Evolutionary conservation across 1,284 basidiomycete genomes (phyloP).

Genomic region (Ceratobasidium sp.): DNA sequence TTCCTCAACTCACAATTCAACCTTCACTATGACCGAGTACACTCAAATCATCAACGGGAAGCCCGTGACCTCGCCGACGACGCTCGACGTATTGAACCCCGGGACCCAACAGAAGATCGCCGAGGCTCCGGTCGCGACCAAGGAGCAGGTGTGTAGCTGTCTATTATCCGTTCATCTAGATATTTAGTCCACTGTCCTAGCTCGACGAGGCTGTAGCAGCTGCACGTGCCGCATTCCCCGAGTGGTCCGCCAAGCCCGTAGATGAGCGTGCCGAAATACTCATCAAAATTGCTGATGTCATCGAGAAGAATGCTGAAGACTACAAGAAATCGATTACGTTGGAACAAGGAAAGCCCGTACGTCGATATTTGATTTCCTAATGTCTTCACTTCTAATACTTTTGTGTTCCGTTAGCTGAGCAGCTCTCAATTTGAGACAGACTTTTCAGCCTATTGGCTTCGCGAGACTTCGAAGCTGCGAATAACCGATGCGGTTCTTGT

Average conservation of each 20-base stretch:
- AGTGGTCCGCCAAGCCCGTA: slow-evolving; percentile 21
- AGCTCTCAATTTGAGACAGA: background rate
- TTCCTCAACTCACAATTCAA: background rate
- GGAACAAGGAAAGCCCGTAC: slow-evolving; percentile 29
- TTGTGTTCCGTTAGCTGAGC: background rate
- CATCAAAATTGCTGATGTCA: slow-evolving; percentile 13
- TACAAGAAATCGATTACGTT: slow-evolving; percentile 15
- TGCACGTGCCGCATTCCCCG: slow-evolving; percentile 30
- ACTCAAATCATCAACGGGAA: slow-evolving; percentile 40
- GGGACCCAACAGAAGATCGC: slow-evolving; percentile 33
- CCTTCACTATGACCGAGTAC: slow-evolving; percentile 18
- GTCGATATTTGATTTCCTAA: background rate
- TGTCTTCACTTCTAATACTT: too few species aligned
- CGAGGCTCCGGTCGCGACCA: slow-evolving; percentile 27
- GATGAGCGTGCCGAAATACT: slow-evolving; percentile 35
- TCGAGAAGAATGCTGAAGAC: slow-evolving; percentile 25
- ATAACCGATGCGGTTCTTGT: background rate
- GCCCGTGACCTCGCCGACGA: background rate
- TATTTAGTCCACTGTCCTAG: background rate
- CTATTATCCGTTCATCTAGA: too few species aligned
- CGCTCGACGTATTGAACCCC: slow-evolving; percentile 27
- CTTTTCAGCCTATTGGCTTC: background rate
- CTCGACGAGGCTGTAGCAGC: slow-evolving; percentile 36
- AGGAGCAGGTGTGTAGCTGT: slow-evolving; percentile 12
- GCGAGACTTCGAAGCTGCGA: slow-evolving; percentile 19